Evolutionary conservation across 441 rosid species (phyloP), one percentile per base, ranked within the genome.

Genomic region (Adansonia grandidieri): DNA sequence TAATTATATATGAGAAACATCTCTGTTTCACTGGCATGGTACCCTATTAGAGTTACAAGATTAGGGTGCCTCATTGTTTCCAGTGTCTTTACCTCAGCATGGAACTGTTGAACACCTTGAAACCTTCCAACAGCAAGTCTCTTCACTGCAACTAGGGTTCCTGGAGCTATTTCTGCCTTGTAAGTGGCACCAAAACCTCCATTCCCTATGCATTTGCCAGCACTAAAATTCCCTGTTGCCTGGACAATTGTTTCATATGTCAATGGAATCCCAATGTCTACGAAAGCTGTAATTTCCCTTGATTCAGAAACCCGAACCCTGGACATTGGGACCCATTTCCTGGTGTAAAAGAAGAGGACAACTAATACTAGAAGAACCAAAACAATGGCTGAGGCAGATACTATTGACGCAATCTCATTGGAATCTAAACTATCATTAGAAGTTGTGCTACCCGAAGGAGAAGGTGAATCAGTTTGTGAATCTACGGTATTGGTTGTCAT

Each of bases 181-280:
- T 87, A 87, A 57, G 87, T 87, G 17, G 89, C 82, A 47, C 89
- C 89, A 78, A 87, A 87, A 58, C 87, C 89, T 60, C 87, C 89
- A 17, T 66, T 80, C 10, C 87, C 89, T 1, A 87, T 87, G 80
- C 86, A 83, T 79, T 83, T 83, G 77, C 82, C 73, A 10, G 84
- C 75, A 17, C 81, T 87, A 69, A 85, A 87, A 66, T 79, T 79
- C 64, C 81, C 85, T 0, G 89, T 87, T 48, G 87, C 86, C 19
- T 50, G 80, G 32, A 83, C 86, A 22, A 87, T 81, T 48, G 60
- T 78, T 69, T 87, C 87, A 66, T 75, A 85, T 44, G 87, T 83
- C 61, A 87, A 72, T 50, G 82, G 85, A 64, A 81, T 80, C 14
- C 86, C 86, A 11, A 85, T 81, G 71, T 85, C 82, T 6, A 74